These are phyloP conservation scores for Apium graveolens DNA, from an alignment of 129 eudicot genomes.

Conservation along the genomic window DNA sequence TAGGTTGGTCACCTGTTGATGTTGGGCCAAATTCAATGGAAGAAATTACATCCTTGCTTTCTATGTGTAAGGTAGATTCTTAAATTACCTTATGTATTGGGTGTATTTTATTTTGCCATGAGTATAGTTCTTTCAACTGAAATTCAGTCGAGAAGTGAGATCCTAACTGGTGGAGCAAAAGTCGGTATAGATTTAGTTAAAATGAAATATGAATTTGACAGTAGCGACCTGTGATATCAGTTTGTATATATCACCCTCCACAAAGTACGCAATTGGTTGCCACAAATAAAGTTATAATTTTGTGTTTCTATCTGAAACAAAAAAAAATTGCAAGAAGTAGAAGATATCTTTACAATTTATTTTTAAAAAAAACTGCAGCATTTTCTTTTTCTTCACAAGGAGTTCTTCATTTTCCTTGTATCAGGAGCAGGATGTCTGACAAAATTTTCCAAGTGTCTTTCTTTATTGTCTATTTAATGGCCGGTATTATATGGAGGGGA, in stretches of 20 bases:
- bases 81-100: neutral
- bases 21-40: constrained; percentile 62
- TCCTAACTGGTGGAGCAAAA: neutral
- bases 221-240: neutral
- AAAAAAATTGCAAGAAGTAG: neutral
- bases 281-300: neutral
- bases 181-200: neutral
- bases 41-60: constrained; percentile 51
- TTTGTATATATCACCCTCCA: neutral
- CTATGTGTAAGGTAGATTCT: constrained; percentile 52
- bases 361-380: no score
- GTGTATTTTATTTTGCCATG: neutral
- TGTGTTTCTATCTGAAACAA: neutral
- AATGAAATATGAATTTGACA: neutral
- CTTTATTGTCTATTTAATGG: neutral
- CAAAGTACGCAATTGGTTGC: neutral
- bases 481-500: neutral
- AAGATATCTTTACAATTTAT: neutral
- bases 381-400: neutral
- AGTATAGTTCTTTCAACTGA: neutral
- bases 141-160: neutral
- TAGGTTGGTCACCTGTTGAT: constrained; percentile 77
- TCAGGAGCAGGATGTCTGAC: neutral
- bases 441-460: neutral
- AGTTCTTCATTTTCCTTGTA: neutral